Evolutionary conservation across 2,329 filamentous ascomycete species (phyloP).

Genomic region (Coniochaeta ligniaria): DNA sequence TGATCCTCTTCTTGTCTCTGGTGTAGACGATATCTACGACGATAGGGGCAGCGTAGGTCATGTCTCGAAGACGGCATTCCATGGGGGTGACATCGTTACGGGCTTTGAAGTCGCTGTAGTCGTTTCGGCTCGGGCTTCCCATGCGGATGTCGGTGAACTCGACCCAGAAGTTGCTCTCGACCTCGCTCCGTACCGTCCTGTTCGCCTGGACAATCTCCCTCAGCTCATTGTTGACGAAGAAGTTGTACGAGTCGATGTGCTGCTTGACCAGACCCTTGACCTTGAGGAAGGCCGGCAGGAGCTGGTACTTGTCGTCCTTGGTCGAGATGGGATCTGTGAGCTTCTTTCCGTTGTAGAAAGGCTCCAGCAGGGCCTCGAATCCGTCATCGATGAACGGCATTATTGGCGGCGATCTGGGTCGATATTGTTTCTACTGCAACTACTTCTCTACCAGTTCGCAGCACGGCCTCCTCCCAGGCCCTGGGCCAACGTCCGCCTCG

Average conservation of each 20-base stretch:
- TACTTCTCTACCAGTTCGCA: background rate
- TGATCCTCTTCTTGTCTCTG: constrained; percentile 68
- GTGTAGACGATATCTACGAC: constrained; percentile 88
- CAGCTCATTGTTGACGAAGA: constrained; percentile 92
- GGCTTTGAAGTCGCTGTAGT: constrained; percentile 64
- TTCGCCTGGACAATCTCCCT: constrained; percentile 96
- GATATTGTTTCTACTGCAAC: background rate
- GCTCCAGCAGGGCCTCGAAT: constrained; percentile 59
- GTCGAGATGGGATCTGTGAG: constrained; percentile 58
- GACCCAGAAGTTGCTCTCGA: constrained; percentile 87
- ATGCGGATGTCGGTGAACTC: constrained; percentile 91
- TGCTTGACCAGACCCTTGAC: constrained; percentile 61
- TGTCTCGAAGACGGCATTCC: constrained; percentile 91
- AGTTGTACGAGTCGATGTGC: constrained; percentile 98
- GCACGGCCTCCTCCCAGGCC: background rate
- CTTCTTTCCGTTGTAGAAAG: constrained; percentile 62
- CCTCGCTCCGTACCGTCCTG: constrained; percentile 80
- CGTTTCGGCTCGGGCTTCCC: constrained; percentile 70
- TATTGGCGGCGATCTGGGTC: constrained; percentile 20
- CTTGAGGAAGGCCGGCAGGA: constrained; percentile 94
- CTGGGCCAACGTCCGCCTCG: background rate
- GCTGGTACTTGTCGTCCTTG: constrained; percentile 87
- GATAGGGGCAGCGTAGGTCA: constrained; percentile 96
- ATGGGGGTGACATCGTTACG: constrained; percentile 80
- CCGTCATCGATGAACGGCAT: constrained; percentile 54